Base-by-base conservation (phyloP, 2,329 filamentous ascomycete genomes). In the Trematosphaeria pertusa region DNA sequence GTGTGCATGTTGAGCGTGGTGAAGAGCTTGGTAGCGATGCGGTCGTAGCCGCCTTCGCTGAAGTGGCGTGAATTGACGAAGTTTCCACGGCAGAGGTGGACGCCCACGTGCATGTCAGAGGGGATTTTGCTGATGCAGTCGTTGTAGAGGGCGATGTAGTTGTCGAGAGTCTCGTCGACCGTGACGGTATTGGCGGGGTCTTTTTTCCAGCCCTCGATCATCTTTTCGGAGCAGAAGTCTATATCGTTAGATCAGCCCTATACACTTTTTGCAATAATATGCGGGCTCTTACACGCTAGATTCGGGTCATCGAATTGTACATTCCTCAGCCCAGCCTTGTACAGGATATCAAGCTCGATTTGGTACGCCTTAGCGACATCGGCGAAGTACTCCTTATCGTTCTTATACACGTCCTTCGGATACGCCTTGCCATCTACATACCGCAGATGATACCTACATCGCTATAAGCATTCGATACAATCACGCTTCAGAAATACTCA, bases 131-230 rank as follows among this genome's bases (percentile, higher is more conserved):
- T 72, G 61, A 89, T 76, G 61, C 79, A 82, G 69, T 87, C 82
- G 65, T 91, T 91, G 78, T 91, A 90, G 48, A 89, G 80, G 48
- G 79, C 75, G 69, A 91, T 87, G 72, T 91, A 91, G 30, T 83
- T 81, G 57, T 88, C 85, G 17, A 91, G 80, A 6, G 89, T 81
- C 48, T 85, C 82, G 35, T 88, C 86, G 14, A 86, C 81, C 1
- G 81, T 80, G 60, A 83, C 80, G 38, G 80, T 81, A 67, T 90
- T 89, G 60, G 84, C 78, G 26, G 78, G 66, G 63, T 90, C 87
- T 24, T 80, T 78, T 43, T 82, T 51, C 63, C 60, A 67, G 5
- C 62, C 65, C 14, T 52, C 48, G 5, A 65, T 54, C 64, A 69
- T 65, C 40, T 67, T 67, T 24, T 66, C 59, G 26, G 65, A 67